Evolutionary conservation across 805 yeast species (phyloP).

Genomic region (Saccharomyces eubayanus): DNA sequence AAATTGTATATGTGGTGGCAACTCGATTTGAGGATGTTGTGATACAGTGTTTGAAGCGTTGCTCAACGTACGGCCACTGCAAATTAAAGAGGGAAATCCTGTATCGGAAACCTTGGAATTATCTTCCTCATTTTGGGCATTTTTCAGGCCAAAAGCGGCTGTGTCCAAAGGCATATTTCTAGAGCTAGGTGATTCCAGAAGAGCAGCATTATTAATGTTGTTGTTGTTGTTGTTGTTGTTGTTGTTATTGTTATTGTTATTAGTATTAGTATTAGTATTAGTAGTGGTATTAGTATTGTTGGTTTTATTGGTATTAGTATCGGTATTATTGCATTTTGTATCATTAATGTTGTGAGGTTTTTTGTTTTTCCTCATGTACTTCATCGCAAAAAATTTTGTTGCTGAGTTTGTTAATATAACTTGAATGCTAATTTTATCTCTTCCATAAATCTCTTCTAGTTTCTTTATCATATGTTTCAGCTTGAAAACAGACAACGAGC

Average conservation of each 20-base stretch:
- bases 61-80: not conserved
- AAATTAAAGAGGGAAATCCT: not conserved
- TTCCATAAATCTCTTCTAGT: constrained; percentile 75
- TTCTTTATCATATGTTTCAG: constrained; percentile 72
- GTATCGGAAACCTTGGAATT: not conserved
- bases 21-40: constrained; percentile 36
- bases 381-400: constrained; percentile 49
- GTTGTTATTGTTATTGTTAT: not conserved
- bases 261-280: not conserved
- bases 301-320: not conserved
- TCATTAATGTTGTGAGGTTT: constrained; percentile 2
- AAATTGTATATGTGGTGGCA: constrained; percentile 61
- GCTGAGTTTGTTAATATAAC: constrained; percentile 79
- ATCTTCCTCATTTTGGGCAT: constrained; percentile 16
- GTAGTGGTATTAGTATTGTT: not conserved
- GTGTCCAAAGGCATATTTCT: not conserved
- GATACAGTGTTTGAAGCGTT: constrained; percentile 2
- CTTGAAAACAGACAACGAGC: constrained; percentile 78
- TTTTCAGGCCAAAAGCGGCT: not conserved
- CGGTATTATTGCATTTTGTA: not conserved
- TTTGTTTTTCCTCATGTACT: constrained; percentile 12
- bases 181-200: not conserved
- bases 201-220: not conserved
- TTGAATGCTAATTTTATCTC: constrained; percentile 68
- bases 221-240: too few relatives aligned